phyloP scores from a whole-genome alignment of 805 yeast species.

The Teunomyces pallodes region DNA sequence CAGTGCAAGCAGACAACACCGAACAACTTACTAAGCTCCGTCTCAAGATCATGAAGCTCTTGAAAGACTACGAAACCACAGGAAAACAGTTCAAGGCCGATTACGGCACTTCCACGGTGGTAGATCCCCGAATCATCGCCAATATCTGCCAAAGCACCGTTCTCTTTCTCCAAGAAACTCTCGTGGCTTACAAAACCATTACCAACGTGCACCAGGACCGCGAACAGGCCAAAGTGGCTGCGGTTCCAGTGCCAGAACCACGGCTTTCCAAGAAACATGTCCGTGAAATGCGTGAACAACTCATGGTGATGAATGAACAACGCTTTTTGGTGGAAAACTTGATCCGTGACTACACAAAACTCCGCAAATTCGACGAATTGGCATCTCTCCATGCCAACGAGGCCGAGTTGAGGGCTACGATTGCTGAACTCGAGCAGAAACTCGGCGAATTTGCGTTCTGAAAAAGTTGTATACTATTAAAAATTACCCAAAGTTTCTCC shows the following conservation, averaged over 20 bases:
- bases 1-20: slow-evolving; percentile 13
- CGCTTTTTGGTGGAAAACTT: slow-evolving; percentile 65
- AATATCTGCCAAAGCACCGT: slow-evolving; percentile 59
- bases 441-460: slow-evolving; percentile 55
- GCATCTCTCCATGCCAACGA: slow-evolving; percentile 56
- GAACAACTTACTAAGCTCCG: slow-evolving; percentile 19
- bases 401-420: slow-evolving; percentile 52
- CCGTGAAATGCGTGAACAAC: slow-evolving; percentile 61
- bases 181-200: slow-evolving; percentile 60
- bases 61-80: slow-evolving; percentile 33
- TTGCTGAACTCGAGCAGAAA: slow-evolving; percentile 41
- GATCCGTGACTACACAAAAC: slow-evolving; percentile 59
- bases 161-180: slow-evolving; percentile 61
- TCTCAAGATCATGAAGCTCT: slow-evolving; percentile 17
- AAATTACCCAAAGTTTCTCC: not conserved
- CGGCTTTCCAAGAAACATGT: slow-evolving; percentile 49
- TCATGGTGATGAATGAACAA: slow-evolving; percentile 88
- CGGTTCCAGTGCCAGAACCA: slow-evolving; percentile 3
- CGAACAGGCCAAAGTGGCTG: slow-evolving; percentile 21
- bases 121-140: slow-evolving; percentile 28
- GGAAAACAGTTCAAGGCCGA: slow-evolving; percentile 20
- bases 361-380: slow-evolving; percentile 76
- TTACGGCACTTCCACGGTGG: slow-evolving; percentile 14
- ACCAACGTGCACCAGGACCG: slow-evolving; percentile 44
- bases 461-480: not conserved